A percentile compares a stretch with the other conserved stretches of the same genome.
Evolutionary conservation across 176 grass and related monocot genomes (phyloP).

Genomic region (Oryza meridionalis): DNA sequence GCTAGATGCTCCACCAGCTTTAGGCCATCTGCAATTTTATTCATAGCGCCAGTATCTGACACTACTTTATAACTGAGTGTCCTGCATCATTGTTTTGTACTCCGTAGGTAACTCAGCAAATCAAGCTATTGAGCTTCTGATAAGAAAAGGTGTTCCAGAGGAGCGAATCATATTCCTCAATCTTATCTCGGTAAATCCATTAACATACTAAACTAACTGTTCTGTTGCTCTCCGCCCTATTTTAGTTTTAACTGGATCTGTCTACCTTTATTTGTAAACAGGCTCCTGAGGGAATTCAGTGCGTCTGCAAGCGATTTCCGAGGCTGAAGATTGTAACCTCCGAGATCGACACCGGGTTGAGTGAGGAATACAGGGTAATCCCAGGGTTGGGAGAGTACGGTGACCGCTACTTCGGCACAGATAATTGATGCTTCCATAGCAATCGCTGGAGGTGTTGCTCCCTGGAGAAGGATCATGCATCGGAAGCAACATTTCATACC

Average conservation of each 20-base stretch:
- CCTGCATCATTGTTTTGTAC: constrained; percentile 24
- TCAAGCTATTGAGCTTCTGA: constrained; percentile 96
- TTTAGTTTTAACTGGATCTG: background rate
- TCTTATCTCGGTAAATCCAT: constrained; percentile 79
- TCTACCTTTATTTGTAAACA: constrained; percentile 25
- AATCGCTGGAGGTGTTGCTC: background rate
- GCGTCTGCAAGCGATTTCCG: constrained; percentile 85
- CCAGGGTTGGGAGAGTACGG: constrained; percentile 95
- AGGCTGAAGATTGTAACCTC: constrained; percentile 91
- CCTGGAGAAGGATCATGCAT: background rate
- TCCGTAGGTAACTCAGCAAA: constrained; percentile 73
- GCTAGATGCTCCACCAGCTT: constrained; percentile 22
- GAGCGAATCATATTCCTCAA: constrained; percentile 92
- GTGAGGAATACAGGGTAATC: constrained; percentile 84
- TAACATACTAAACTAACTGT: background rate
- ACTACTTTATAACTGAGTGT: background rate
- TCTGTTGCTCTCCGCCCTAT: background rate
- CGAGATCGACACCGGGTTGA: constrained; percentile 85
- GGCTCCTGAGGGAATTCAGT: constrained; percentile 96
- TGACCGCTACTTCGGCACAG: constrained; percentile 94
- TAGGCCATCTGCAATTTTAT: background rate
- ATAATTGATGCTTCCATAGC: constrained; percentile 53
- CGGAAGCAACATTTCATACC: background rate
- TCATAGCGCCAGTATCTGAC: background rate
- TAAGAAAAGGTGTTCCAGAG: constrained; percentile 94